Evolutionary conservation across 1,284 basidiomycete genomes (phyloP), one percentile per base, ranked within the genome.

Genomic region (Puccinia triticina): DNA sequence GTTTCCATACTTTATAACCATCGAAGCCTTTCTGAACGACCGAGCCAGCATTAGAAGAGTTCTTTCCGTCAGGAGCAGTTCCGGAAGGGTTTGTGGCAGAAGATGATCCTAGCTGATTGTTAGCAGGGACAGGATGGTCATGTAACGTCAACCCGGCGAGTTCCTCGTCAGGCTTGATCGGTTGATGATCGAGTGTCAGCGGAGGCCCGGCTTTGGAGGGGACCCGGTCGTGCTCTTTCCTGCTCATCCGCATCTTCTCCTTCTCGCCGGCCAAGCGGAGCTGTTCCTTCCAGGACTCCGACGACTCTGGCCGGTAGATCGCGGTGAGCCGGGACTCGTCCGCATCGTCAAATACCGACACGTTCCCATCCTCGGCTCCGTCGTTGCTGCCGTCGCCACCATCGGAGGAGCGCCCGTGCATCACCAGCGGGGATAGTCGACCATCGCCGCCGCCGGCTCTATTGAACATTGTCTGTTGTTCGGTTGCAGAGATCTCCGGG

Each of bases 221-320:
- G 59, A 57, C 43, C 37, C 64, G 64, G 32, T 77, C 90, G 89
- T 32, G 91, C 29, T 71, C 48, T 34, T 67, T 34, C 21, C 50
- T 50, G 32, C 16, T 64, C 53, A 81, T 43, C 29, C 69, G 71
- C 37, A 57, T 48, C 40, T 76, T 69, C n/a, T 69, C 80, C 50
- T 83, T 29, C 55, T 83, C 46, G 14, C 84, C 84, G 57, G 85
- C 85, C 61, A 83, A 80, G 34, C 86, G 86, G 83, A 90, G 83
- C 82, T 88, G 87, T 87, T 94, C 93, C 86, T 91, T 92, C 94
- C 94, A 96, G 84, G 93, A 92, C 23, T 91, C 91, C 29, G 90
- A 91, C 85, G 92, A 92, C 85, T 94, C 94, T 0, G 94, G 93
- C 72, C 92, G 90, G 88, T 94, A 96, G 79, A 96, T 94, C 21